Evolutionary conservation across 2,329 filamentous ascomycete genomes (phyloP).

Genomic region (Paracorniculantispora psalliotae): DNA sequence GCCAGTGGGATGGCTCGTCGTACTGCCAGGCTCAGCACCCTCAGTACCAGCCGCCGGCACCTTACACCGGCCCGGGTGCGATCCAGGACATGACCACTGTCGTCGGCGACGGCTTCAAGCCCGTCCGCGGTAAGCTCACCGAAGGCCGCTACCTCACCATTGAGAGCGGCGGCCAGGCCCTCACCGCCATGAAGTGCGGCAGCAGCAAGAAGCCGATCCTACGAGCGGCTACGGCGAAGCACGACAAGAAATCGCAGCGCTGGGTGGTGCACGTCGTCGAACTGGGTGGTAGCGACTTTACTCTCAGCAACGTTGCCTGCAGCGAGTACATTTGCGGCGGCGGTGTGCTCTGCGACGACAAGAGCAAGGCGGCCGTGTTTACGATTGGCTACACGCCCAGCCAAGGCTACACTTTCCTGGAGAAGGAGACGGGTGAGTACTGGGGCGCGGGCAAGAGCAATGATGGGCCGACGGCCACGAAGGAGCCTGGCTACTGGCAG

Average conservation of each 20-base stretch:
- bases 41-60: conserved; percentile 37
- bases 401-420: conserved; percentile 18
- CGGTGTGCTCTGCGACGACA: conserved; percentile 10
- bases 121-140: conserved; percentile 45
- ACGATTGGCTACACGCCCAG: conserved; percentile 17
- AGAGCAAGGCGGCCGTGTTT: conserved; percentile 17
- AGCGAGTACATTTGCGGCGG: conserved; percentile 18
- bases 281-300: conserved; percentile 23
- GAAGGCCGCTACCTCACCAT: conserved; percentile 52
- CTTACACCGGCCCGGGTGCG: conserved; percentile 36
- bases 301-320: conserved; percentile 22
- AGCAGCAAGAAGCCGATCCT: conserved; percentile 17
- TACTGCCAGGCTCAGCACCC: conserved; percentile 37
- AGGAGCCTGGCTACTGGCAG: conserved; percentile 7
- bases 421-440: conserved; percentile 11
- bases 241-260: conserved; percentile 39
- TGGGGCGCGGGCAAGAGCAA: not conserved
- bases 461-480: not conserved
- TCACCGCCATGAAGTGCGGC: conserved; percentile 29
- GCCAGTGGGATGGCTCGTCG: conserved; percentile 40
- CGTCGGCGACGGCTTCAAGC: conserved; percentile 51
- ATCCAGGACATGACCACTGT: conserved; percentile 33
- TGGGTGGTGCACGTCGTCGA: conserved; percentile 43
- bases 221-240: conserved; percentile 25
- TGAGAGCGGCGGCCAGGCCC: conserved; percentile 39